Evolutionary conservation across 805 yeast genomes (phyloP).

Genomic region (Metschnikowia santaceciliae): DNA sequence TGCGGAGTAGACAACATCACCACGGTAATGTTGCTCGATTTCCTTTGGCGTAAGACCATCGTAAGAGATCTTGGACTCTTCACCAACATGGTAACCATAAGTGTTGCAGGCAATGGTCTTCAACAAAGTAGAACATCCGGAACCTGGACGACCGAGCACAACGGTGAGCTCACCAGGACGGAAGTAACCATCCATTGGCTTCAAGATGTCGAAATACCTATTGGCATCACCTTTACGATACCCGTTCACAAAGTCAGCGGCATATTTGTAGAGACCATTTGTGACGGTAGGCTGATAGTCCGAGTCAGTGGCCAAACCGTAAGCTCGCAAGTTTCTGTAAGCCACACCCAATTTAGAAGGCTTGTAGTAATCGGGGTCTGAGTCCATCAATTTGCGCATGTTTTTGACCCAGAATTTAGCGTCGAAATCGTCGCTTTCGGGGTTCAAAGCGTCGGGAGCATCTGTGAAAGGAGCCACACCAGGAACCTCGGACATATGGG

Average conservation of each 20-base stretch:
- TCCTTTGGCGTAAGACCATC: slow-evolving; percentile 53
- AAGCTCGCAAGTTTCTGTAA: slow-evolving; percentile 55
- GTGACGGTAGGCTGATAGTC: slow-evolving; percentile 61
- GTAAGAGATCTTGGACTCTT: slow-evolving; percentile 45
- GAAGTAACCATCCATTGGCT: slow-evolving; percentile 62
- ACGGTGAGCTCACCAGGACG: slow-evolving; percentile 64
- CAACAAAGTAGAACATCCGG: slow-evolving; percentile 70
- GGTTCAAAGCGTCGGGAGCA: slow-evolving; percentile 41
- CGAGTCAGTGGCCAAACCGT: slow-evolving; percentile 63
- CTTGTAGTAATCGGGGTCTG: slow-evolving; percentile 61
- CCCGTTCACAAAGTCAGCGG: slow-evolving; percentile 19
- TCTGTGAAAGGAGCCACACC: slow-evolving; percentile 18
- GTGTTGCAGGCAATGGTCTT: slow-evolving; percentile 64
- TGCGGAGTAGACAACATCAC: slow-evolving; percentile 68
- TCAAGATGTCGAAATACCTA: slow-evolving; percentile 47
- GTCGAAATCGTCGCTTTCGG: slow-evolving; percentile 53
- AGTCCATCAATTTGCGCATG: slow-evolving; percentile 46
- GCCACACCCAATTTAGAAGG: slow-evolving; percentile 59
- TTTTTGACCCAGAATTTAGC: slow-evolving; percentile 68
- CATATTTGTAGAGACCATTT: slow-evolving; percentile 27
- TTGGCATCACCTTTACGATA: slow-evolving; percentile 13
- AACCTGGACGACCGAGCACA: slow-evolving; percentile 77
- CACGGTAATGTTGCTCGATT: slow-evolving; percentile 51
- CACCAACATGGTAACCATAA: slow-evolving; percentile 52
- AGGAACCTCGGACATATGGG: slow-evolving; percentile 39